Percentiles rank a stretch among this genome's conserved stretches.
These are phyloP conservation scores for Clavispora santaluciae DNA, from an alignment of 805 yeast species.

Conservation along the genomic window DNA sequence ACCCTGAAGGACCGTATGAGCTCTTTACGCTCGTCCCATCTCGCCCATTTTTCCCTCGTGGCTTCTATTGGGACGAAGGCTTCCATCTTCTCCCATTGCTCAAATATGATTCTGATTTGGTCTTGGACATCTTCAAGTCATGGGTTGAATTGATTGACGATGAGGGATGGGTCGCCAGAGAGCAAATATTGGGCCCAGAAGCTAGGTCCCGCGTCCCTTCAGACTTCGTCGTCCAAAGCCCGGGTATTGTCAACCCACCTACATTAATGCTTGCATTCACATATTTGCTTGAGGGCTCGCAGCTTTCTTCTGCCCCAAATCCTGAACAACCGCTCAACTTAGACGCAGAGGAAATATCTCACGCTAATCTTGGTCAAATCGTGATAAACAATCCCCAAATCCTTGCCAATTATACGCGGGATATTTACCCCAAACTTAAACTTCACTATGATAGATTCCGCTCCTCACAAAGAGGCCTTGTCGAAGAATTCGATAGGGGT, in stretches of 20 bases:
- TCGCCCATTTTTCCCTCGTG: constrained; percentile 91
- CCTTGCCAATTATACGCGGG: constrained; percentile 50
- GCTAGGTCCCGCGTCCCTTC: constrained; percentile 83
- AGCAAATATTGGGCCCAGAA: constrained; percentile 88
- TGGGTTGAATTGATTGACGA: constrained; percentile 87
- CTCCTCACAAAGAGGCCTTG: constrained; percentile 69
- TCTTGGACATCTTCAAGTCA: constrained; percentile 71
- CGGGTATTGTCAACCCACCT: constrained; percentile 92
- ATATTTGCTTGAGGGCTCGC: constrained; percentile 38
- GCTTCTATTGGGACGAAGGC: constrained; percentile 99
- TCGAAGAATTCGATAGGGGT: constrained; percentile 64
- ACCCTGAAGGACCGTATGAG: constrained; percentile 71
- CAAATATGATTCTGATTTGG: constrained; percentile 79
- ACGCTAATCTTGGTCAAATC: constrained; percentile 41
- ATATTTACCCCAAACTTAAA: constrained; percentile 71
- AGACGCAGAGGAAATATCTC: constrained; percentile 13
- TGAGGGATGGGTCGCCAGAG: constrained; percentile 96
- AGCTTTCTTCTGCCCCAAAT: constrained; percentile 12
- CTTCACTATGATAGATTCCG: constrained; percentile 84
- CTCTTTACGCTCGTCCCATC: constrained; percentile 85
- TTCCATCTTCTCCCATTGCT: constrained; percentile 82
- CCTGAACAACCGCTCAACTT: constrained; percentile 4
- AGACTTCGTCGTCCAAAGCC: constrained; percentile 81
- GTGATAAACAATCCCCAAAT: constrained; percentile 57
- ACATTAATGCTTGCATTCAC: constrained; percentile 75